Percentiles rank a stretch among this genome's conserved stretches.
Evolutionary conservation across 2,329 filamentous ascomycete species (phyloP).

Genomic region (Orbilia oligospora): DNA sequence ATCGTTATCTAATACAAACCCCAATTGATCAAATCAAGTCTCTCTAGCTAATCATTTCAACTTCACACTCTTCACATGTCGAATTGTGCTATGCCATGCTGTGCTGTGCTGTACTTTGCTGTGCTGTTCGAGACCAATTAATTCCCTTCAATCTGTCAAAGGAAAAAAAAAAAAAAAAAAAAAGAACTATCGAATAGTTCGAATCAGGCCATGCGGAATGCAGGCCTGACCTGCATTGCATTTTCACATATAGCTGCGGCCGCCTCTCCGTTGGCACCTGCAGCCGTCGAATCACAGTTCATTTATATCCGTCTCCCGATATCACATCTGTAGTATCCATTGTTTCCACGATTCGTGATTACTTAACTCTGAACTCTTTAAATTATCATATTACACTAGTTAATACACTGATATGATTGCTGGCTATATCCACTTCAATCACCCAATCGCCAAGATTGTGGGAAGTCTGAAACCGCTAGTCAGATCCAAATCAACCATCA

Average conservation of each 20-base stretch:
- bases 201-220: constrained; percentile 51
- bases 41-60: too few relatives aligned
- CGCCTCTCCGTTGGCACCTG: constrained; percentile 24
- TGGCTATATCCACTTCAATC: constrained; percentile 1
- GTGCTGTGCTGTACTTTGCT: background rate
- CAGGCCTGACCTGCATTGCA: constrained; percentile 53
- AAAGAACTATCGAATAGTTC: background rate
- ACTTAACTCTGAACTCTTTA: background rate
- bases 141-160: too few relatives aligned
- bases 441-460: background rate
- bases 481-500: background rate
- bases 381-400: constrained; percentile 9
- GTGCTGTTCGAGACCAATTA: constrained; percentile 18
- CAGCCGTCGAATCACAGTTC: constrained; percentile 13
- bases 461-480: background rate
- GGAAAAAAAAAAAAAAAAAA: background rate
- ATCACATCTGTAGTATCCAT: background rate
- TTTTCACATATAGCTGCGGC: constrained; percentile 32
- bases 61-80: constrained; percentile 12
- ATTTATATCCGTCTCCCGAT: background rate
- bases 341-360: background rate
- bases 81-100: background rate
- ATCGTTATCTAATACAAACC: constrained; percentile 11
- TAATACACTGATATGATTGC: too few relatives aligned
- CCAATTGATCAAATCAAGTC: background rate